Evolutionary conservation across 2,329 filamentous ascomycete genomes (phyloP), one percentile per base, ranked within the genome.

Genomic region (Stagonosporopsis rhizophila): DNA sequence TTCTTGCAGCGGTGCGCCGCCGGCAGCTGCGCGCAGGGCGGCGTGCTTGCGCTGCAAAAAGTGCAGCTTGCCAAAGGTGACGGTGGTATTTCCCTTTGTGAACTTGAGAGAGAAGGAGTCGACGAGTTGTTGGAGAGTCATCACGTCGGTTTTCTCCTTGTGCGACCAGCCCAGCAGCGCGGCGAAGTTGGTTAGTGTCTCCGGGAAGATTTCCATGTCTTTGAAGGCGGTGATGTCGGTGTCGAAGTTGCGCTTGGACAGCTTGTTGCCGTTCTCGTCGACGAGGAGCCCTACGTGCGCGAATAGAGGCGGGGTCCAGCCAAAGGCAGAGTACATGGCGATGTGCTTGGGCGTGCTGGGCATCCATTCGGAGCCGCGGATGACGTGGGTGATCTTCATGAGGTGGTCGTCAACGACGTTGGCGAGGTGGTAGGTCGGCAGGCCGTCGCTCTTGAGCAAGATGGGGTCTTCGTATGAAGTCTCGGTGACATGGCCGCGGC

Each of bases 281-380:
- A 79, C 75, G 1, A 83, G 72, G 0, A 83, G 65, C 2, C 80
- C 79, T 0, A 83, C 81, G 58, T 83, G 81, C 0, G 80, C 80
- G 53, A 82, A 83, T 1, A 66, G 50, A 0, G 81, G 81, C 2
- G 80, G 79, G 15, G 70, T 64, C 81, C 81, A 83, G 2, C 77
- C 78, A 46, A 82, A 82, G 0, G 80, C 81, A 8, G 74, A 62
- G 65, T 83, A 83, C 62, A 83, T 74, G 32, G 83, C 83, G 54
- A 89, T 79, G 71, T 90, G 88, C 71, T 89, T 90, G 0, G 93
- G 92, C 0, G 95, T 98, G 0, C 93, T 96, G 30, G 94, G 87
- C 78, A 99, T 89, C 95, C 95, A 99, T 84, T 99, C 95, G 83
- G 89, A 89, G 49, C 94, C 95, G 38, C 95, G 88, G 56, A 99